Percentiles rank a stretch among this genome's conserved stretches.
Evolutionary conservation across 805 yeast species (phyloP).

Genomic region (Clavispora carvajalis): DNA sequence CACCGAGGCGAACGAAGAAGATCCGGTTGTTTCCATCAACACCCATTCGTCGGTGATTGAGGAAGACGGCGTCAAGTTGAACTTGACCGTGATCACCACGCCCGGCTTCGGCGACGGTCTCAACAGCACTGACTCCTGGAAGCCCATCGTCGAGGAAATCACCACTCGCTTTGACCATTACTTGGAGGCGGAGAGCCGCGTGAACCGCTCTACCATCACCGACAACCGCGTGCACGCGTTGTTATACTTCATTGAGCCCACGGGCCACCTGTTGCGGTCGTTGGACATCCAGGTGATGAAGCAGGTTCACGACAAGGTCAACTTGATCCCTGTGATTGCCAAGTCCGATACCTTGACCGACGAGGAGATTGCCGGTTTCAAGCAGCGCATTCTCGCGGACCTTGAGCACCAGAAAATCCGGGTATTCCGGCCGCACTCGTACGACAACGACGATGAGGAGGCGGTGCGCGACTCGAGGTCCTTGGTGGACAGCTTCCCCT

Average conservation of each 20-base stretch:
- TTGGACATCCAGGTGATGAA: constrained; percentile 87
- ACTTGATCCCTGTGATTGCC: constrained; percentile 90
- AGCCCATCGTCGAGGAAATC: constrained; percentile 86
- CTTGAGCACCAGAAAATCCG: constrained; percentile 68
- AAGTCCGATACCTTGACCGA: constrained; percentile 90
- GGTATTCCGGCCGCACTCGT: constrained; percentile 67
- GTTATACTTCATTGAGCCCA: constrained; percentile 92
- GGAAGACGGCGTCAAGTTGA: constrained; percentile 88
- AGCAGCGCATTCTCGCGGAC: constrained; percentile 72
- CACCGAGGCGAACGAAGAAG: constrained; percentile 9
- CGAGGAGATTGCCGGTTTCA: constrained; percentile 74
- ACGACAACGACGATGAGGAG: constrained; percentile 83
- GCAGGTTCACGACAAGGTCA: constrained; percentile 83
- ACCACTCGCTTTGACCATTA: constrained; percentile 80
- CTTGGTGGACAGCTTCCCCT: constrained; percentile 72
- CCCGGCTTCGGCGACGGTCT: constrained; percentile 93
- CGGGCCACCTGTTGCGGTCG: constrained; percentile 88
- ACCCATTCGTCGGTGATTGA: constrained; percentile 45
- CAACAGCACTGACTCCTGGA: constrained; percentile 73
- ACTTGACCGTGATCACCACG: constrained; percentile 77
- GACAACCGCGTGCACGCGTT: constrained; percentile 93
- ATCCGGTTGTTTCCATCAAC: constrained; percentile 20
- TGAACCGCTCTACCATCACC: constrained; percentile 61
- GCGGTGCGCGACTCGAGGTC: constrained; percentile 59
- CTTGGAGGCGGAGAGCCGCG: constrained; percentile 83